Percentiles rank a stretch among this genome's conserved stretches.
Evolutionary conservation across 129 eudicot species (phyloP).

Genomic region (Escallonia herrerae): DNA sequence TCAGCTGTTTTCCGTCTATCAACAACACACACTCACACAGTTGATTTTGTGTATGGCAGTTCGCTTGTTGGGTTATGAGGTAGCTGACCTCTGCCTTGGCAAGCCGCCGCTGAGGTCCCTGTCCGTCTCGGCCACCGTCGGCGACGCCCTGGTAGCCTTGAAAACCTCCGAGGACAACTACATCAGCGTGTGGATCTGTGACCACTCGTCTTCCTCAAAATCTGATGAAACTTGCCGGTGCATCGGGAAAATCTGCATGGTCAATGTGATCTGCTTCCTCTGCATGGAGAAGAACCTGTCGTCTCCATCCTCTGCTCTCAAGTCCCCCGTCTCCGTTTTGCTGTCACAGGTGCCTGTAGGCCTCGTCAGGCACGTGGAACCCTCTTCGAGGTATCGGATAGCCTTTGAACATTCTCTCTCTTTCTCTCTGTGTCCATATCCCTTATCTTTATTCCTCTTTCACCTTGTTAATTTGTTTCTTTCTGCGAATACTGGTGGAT

Average conservation of each 20-base stretch:
- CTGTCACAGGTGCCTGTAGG: conserved; percentile 18
- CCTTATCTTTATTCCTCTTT: neutral
- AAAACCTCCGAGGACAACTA: conserved; percentile 45
- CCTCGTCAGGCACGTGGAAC: conserved; percentile 63
- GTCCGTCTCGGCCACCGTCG: conserved; percentile 47
- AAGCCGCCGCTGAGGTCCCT: conserved; percentile 76
- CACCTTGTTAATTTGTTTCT: neutral
- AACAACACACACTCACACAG: neutral
- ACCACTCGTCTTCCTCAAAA: conserved; percentile 16
- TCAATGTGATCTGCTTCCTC: conserved; percentile 65
- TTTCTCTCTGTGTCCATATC: neutral
- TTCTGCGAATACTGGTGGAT: neutral
- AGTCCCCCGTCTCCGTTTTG: conserved; percentile 64
- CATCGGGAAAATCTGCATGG: conserved; percentile 78
- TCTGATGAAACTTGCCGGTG: conserved; percentile 36
- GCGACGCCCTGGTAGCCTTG: conserved; percentile 57
- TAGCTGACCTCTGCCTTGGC: conserved; percentile 89
- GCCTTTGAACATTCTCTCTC: neutral
- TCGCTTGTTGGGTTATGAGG: conserved; percentile 51
- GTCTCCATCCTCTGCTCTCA: conserved; percentile 53
- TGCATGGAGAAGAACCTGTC: conserved; percentile 40
- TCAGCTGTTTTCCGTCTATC: neutral
- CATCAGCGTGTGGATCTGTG: conserved; percentile 70
- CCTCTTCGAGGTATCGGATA: conserved; percentile 57
- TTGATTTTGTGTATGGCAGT: conserved; percentile 56